Conservation (phyloP, 2,329 filamentous ascomycete species). For the Colletotrichum sp. region DNA sequence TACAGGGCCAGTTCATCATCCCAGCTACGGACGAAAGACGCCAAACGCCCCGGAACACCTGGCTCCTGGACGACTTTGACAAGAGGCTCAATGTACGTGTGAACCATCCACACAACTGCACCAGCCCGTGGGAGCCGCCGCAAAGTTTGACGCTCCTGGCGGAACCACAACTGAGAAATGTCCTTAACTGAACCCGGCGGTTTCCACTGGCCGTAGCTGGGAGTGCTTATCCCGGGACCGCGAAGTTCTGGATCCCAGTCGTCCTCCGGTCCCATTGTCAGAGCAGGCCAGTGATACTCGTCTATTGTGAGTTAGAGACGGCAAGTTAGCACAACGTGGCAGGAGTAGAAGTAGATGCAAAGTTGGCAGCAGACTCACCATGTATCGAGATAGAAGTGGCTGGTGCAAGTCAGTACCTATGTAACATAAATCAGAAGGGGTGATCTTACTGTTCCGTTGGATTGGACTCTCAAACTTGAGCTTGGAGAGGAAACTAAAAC, state of each 20-base stretch:
- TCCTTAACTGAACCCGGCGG: background rate
- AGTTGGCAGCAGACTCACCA: background rate
- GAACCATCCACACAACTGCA: background rate
- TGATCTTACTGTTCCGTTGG: background rate
- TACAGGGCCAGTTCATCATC: background rate
- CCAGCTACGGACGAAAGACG: background rate
- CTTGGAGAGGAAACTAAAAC: background rate
- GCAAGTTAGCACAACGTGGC: background rate
- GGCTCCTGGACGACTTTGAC: background rate
- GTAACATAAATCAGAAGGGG: background rate
- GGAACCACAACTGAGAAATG: background rate
- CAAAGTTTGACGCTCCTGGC: background rate
- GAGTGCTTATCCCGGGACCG: background rate
- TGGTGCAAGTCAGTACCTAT: background rate
- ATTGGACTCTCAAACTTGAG: background rate
- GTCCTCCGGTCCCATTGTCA: background rate
- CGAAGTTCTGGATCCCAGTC: background rate
- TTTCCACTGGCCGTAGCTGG: background rate
- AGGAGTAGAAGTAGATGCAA: background rate
- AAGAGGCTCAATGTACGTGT: background rate
- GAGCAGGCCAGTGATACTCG: background rate
- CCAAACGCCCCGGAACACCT: background rate
- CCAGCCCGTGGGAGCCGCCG: background rate
- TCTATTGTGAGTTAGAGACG: background rate
- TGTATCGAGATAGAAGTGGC: background rate